Evolutionary conservation across 805 yeast species (phyloP), one percentile per base, ranked within the genome.

Genomic region (Suhomyces prunicola): DNA sequence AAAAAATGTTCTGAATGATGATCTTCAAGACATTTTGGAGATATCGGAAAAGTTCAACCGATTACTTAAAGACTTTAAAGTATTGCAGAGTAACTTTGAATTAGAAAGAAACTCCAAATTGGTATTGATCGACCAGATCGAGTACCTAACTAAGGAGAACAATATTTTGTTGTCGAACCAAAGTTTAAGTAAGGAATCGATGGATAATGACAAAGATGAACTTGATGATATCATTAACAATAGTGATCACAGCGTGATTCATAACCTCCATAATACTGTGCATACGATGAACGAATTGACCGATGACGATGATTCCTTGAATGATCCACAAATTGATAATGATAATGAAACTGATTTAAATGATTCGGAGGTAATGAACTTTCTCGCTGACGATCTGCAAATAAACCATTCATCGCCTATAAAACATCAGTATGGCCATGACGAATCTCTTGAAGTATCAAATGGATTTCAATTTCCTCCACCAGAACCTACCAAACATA

Each of bases 71-170:
- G 74, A 73, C 45, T 72, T 60, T 57, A 69, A 68, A 48, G 72
- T 78, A 2, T 66, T 82, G 19, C 76, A 77, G 59, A 73, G 77
- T 50, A 81, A 82, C 56, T 75, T 72, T 57, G 85, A 82, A 56
- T 66, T 82, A 23, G 86, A 82, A 59, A 72, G 74, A 47, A 80
- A 75, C 58, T 79, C 83, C 40, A 80, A 80, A 57, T 70, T 77
- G 53, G 67, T 78, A 46, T 77, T 82, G 49, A 79, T 82, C 47
- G 85, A 81, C 58, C 84, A 82, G 64, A 70, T 82, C 44, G 86
- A 82, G 59, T 66, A 69, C 57, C 66, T 81, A 54, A 73, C 78
- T 45, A 72, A 70, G 50, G 75, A 76, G 51, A 65, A 60, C 36
- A 64, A 63, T 22, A 39, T 39, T 12, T 24, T 52, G 13, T 48